A percentile compares a stretch with the other conserved stretches of the same genome.
Evolutionary conservation across 805 yeast species (phyloP).

Genomic region (Sugiyamaella marilandica): DNA sequence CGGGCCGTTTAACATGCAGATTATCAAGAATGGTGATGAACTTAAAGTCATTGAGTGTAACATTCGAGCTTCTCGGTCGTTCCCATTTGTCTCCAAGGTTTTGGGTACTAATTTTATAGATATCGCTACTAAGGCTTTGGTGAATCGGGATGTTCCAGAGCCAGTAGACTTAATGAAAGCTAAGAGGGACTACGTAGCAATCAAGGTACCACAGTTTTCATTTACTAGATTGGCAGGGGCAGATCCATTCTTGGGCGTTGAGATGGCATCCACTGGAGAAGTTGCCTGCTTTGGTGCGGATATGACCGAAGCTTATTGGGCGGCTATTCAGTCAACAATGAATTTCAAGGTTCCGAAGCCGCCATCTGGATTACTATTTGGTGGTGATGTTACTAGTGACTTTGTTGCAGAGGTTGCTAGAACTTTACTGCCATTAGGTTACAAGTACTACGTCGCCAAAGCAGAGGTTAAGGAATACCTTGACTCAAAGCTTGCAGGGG

Average conservation of each 20-base stretch:
- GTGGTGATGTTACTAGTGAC: slow-evolving; percentile 80
- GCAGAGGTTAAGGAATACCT: slow-evolving; percentile 68
- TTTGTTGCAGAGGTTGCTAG: slow-evolving; percentile 70
- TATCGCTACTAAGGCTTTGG: slow-evolving; percentile 83
- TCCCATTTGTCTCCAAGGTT: slow-evolving; percentile 98
- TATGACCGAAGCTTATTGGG: slow-evolving; percentile 91
- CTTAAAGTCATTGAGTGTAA: slow-evolving; percentile 98
- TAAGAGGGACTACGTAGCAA: slow-evolving; percentile 79
- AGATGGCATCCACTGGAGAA: slow-evolving; percentile 99
- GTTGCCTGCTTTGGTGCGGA: slow-evolving; percentile 93
- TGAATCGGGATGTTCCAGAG: slow-evolving; percentile 62
- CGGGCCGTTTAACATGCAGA: slow-evolving; percentile 98
- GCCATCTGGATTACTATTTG: slow-evolving; percentile 83
- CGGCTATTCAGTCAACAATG: slow-evolving; percentile 94
- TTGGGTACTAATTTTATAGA: slow-evolving; percentile 92
- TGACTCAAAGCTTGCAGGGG: slow-evolving; percentile 39
- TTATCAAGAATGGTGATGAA: slow-evolving; percentile 64
- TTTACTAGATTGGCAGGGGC: slow-evolving; percentile 99
- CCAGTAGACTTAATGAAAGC: slow-evolving; percentile 81
- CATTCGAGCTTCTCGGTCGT: slow-evolving; percentile 96
- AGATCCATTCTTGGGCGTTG: slow-evolving; percentile 98
- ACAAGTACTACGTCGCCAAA: slow-evolving; percentile 74
- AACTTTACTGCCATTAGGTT: slow-evolving; percentile 67
- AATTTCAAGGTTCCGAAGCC: slow-evolving; percentile 93
- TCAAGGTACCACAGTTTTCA: slow-evolving; percentile 97